A percentile compares a stretch with the other conserved stretches of the same genome.
Conservation (phyloP, 2,329 filamentous ascomycete genomes). For the Conoideocrella luteorostrata region DNA sequence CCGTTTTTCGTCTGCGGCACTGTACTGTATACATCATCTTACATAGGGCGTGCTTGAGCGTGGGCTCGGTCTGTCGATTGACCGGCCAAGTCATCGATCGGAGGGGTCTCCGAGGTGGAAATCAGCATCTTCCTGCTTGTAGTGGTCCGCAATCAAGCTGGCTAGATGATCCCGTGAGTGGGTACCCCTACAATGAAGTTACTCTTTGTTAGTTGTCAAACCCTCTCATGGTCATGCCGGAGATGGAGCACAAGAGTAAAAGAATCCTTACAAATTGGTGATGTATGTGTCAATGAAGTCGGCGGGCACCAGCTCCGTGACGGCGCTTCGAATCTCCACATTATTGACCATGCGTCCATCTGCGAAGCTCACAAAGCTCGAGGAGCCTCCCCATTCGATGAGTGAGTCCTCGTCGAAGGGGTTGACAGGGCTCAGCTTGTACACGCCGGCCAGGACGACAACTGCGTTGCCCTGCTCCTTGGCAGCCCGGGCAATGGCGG, state of each 20-base stretch:
- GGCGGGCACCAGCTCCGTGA: conserved; percentile 76
- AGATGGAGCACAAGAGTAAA: conserved; percentile 3
- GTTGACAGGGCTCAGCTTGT: conserved; percentile 87
- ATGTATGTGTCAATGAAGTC: conserved; percentile 76
- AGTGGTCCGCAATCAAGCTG: conserved; percentile 67
- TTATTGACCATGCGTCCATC: conserved; percentile 74
- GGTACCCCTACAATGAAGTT: conserved; percentile 43
- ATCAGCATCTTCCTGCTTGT: conserved; percentile 65
- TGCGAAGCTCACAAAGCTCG: conserved; percentile 68
- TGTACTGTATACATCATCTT: neutral
- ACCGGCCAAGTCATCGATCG: conserved; percentile 13
- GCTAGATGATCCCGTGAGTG: conserved; percentile 68
- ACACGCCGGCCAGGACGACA: conserved; percentile 82
- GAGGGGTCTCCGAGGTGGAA: conserved; percentile 42
- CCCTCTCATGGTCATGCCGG: neutral
- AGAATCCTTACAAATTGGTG: conserved; percentile 58
- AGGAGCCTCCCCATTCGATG: conserved; percentile 81
- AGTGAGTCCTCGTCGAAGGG: conserved; percentile 75
- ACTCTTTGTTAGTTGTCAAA: conserved; percentile 1
- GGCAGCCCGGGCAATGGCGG: conserved; percentile 77
- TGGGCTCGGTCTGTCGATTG: neutral
- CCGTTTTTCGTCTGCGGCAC: neutral
- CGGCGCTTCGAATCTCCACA: conserved; percentile 69
- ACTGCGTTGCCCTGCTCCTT: conserved; percentile 77
- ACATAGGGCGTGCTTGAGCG: neutral